Evolutionary conservation across 257 asterid species (phyloP).

Genomic region (Ballota nigra): DNA sequence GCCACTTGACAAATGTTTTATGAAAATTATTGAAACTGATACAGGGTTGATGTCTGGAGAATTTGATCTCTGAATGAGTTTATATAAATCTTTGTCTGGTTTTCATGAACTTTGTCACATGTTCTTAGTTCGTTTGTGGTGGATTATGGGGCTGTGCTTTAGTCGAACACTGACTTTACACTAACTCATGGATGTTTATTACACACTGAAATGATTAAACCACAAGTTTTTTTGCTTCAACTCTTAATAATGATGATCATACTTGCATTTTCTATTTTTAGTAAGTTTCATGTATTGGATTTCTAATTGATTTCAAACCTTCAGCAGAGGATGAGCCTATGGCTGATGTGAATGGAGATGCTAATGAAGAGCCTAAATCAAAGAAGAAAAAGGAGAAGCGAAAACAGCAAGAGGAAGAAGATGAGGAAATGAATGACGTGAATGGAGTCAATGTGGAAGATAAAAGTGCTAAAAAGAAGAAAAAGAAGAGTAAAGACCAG

Average conservation of each 20-base stretch:
- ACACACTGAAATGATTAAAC: neutral
- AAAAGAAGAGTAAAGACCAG: neutral
- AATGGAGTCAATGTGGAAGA: slow-evolving; percentile 42
- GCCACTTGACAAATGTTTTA: neutral
- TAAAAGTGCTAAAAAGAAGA: slow-evolving; percentile 31
- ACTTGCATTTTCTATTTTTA: neutral
- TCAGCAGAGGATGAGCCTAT: slow-evolving; percentile 46
- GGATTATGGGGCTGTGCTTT: too few species aligned
- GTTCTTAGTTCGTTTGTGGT: neutral
- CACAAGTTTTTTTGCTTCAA: neutral
- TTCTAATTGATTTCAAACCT: slow-evolving; percentile 17
- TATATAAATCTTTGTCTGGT: neutral
- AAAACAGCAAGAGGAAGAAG: slow-evolving; percentile 48
- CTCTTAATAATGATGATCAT: neutral
- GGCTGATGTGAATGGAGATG: slow-evolving; percentile 42
- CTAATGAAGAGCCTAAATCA: slow-evolving; percentile 57
- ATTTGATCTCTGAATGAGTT: neutral
- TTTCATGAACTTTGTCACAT: neutral
- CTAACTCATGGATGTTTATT: neutral
- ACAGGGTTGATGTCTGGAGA: neutral
- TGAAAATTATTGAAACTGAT: neutral
- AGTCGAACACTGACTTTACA: neutral
- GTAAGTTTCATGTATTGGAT: neutral
- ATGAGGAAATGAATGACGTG: slow-evolving; percentile 30
- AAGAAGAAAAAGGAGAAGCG: slow-evolving; percentile 81